Conservation (phyloP, 106 monocot genomes). For the Hemerocallis citrina region DNA sequence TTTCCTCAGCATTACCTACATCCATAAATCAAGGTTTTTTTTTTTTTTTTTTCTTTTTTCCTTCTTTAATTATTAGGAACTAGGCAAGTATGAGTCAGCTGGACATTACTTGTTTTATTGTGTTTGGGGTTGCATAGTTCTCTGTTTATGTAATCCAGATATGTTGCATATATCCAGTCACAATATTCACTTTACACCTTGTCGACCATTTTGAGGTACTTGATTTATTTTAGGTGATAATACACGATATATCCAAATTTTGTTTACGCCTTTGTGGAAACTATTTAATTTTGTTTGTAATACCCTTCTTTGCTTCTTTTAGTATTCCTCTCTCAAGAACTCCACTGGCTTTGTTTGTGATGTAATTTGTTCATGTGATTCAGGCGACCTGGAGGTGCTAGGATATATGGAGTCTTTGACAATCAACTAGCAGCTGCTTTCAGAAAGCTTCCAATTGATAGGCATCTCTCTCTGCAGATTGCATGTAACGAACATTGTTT, state of each 20-base stretch:
- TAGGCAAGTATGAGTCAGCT: no score
- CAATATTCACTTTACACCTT: no score
- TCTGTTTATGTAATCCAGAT: no score
- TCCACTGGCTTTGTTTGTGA: background rate
- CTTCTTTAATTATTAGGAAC: no score
- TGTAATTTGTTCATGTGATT: background rate
- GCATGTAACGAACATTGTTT: constrained; percentile 68
- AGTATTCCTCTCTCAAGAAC: background rate
- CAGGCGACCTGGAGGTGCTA: constrained; percentile 77
- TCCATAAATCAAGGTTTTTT: background rate
- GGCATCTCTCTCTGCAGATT: constrained; percentile 63
- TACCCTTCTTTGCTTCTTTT: background rate
- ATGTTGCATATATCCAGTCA: no score
- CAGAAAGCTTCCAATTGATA: constrained; percentile 67
- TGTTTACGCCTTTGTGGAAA: background rate
- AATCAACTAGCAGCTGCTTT: constrained; percentile 74
- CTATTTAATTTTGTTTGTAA: background rate
- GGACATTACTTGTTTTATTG: no score
- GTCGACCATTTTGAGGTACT: background rate
- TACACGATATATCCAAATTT: no score
- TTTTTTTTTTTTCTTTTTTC: no score
- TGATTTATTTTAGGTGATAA: background rate
- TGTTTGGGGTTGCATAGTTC: background rate
- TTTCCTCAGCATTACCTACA: background rate
- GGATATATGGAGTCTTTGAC: constrained; percentile 79